Conservation (phyloP, 2,329 filamentous ascomycete species). For the Mycosphaerella arachidis region DNA sequence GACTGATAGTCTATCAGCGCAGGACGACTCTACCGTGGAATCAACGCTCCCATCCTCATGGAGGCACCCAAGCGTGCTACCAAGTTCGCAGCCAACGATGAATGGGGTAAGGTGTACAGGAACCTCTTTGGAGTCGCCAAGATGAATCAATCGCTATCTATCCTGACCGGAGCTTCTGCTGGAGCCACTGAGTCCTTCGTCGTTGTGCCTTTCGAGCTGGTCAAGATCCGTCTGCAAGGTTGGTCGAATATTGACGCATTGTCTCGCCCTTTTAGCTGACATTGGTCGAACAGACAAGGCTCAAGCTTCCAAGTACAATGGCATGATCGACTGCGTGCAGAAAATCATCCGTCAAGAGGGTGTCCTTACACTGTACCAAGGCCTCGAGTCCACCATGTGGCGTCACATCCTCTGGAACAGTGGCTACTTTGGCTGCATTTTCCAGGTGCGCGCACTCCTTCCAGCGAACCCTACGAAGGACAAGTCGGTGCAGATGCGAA, state of each 20-base stretch:
- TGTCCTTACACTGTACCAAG: slow-evolving; percentile 86
- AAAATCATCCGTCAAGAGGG: slow-evolving; percentile 85
- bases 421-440: slow-evolving; percentile 97
- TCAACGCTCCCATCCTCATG: slow-evolving; percentile 94
- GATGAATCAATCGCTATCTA: slow-evolving; percentile 86
- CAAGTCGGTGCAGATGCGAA: slow-evolving; percentile 76
- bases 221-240: slow-evolving; percentile 91
- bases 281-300: slow-evolving; percentile 64
- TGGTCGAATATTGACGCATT: background rate
- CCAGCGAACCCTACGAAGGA: slow-evolving; percentile 65
- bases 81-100: slow-evolving; percentile 98
- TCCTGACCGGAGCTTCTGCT: slow-evolving; percentile 89
- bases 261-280: background rate
- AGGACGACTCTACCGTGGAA: slow-evolving; percentile 91
- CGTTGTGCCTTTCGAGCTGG: slow-evolving; percentile 94
- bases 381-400: slow-evolving; percentile 95
- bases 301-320: slow-evolving; percentile 80
- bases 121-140: slow-evolving; percentile 76
- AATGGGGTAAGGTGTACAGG: slow-evolving; percentile 94
- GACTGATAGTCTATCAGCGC: slow-evolving; percentile 37
- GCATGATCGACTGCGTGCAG: slow-evolving; percentile 71
- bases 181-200: slow-evolving; percentile 95
- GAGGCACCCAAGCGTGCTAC: slow-evolving; percentile 91
- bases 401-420: slow-evolving; percentile 91
- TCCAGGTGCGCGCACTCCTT: slow-evolving; percentile 84